These are phyloP conservation scores for Dryas octopetala DNA, from an alignment of 306 rosid genomes.

Conservation along the genomic window DNA sequence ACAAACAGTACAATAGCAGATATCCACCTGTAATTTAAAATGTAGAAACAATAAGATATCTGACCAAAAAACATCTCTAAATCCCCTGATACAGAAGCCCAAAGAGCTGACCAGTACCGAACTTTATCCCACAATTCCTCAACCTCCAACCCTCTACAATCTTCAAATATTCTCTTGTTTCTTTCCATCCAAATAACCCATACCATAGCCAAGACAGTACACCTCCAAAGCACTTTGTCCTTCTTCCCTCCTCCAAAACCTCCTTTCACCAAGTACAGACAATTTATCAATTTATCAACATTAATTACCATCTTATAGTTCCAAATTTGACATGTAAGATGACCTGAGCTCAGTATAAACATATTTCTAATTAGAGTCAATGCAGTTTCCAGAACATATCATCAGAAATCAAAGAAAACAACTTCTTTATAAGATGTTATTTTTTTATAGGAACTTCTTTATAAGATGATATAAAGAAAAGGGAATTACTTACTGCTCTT, in stretches of 20 bases:
- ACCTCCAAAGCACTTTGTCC: too few species aligned
- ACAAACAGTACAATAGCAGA: too few species aligned
- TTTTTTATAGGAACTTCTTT: neutral
- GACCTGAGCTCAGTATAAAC: neutral
- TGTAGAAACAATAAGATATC: too few species aligned
- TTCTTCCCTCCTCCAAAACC: too few species aligned
- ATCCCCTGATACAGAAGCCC: neutral
- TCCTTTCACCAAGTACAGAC: too few species aligned
- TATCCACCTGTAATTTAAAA: too few species aligned
- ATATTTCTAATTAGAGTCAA: neutral
- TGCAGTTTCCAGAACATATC: neutral
- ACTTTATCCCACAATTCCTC: neutral
- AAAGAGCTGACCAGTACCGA: neutral
- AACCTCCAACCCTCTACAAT: neutral
- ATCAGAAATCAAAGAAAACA: neutral
- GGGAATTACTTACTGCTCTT: conserved; percentile 74
- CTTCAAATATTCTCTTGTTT: too few species aligned
- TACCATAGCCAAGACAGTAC: too few species aligned
- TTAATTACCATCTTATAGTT: neutral
- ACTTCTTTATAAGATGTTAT: neutral
- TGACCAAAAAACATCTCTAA: neutral
- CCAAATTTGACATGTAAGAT: neutral
- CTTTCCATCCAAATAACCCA: too few species aligned
- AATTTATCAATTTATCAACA: too few species aligned
- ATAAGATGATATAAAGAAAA: conserved; percentile 13